Evolutionary conservation across 2,329 filamentous ascomycete genomes (phyloP).

Genomic region (Alternaria hordeiaustralica): DNA sequence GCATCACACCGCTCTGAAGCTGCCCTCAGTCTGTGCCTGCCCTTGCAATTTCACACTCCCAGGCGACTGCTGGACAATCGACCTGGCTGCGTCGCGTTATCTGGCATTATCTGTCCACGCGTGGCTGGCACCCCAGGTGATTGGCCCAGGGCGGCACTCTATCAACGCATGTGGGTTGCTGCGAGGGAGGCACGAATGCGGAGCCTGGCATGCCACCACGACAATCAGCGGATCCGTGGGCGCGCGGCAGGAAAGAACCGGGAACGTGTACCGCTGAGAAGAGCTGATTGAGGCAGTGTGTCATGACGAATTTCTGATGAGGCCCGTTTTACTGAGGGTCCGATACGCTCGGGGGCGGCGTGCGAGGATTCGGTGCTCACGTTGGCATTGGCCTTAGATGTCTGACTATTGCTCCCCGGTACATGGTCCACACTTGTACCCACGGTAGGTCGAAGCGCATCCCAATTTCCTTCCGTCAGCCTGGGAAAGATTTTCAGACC

Average conservation of each 20-base stretch:
- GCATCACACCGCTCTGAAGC: slow-evolving; percentile 24
- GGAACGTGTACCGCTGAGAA: slow-evolving; percentile 19
- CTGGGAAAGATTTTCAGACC: slow-evolving; percentile 35
- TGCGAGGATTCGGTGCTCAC: slow-evolving; percentile 1
- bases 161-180: slow-evolving; percentile 22
- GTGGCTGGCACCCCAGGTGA: slow-evolving; percentile 17
- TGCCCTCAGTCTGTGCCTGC: slow-evolving; percentile 19
- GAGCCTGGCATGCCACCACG: slow-evolving; percentile 12
- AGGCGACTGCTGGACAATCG: slow-evolving; percentile 12
- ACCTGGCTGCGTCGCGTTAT: slow-evolving; percentile 32
- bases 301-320: slow-evolving; percentile 25
- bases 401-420: slow-evolving; percentile 16
- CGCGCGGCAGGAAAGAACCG: slow-evolving; percentile 19
- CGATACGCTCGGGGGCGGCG: slow-evolving; percentile 13
- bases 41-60: slow-evolving; percentile 17
- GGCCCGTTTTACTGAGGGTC: slow-evolving; percentile 4
- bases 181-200: slow-evolving; percentile 26
- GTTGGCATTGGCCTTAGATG: slow-evolving; percentile 12
- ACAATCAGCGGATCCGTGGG: slow-evolving; percentile 13
- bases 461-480: slow-evolving; percentile 32
- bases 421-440: slow-evolving; percentile 20
- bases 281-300: slow-evolving; percentile 21
- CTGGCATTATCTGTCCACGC: slow-evolving; percentile 22
- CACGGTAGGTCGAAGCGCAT: slow-evolving; percentile 28
- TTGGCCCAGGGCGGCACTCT: slow-evolving; percentile 29